Evolutionary conservation across 1,284 basidiomycete species (phyloP).

Genomic region (Ganoderma boninense): DNA sequence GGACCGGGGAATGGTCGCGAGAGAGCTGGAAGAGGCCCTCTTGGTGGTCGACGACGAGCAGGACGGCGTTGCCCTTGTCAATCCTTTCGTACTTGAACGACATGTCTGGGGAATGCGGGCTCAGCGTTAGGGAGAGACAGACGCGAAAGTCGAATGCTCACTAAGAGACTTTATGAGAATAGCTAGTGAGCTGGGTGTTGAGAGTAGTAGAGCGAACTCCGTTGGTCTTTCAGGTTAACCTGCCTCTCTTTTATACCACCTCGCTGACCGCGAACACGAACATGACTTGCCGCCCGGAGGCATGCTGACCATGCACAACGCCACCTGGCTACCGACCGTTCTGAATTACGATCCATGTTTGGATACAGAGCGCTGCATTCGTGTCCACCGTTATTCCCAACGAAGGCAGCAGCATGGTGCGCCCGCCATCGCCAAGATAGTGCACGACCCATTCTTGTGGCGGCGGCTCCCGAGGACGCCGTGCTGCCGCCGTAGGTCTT

Average conservation of each 20-base stretch:
- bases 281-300: neutral
- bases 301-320: neutral
- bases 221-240: neutral
- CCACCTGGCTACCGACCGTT: neutral
- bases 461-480: neutral
- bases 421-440: neutral
- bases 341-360: neutral
- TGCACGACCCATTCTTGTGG: neutral
- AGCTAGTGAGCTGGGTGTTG: neutral
- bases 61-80: slow-evolving; percentile 51
- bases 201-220: neutral
- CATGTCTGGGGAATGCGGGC: neutral
- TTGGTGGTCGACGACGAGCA: slow-evolving; percentile 58
- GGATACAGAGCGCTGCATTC: neutral
- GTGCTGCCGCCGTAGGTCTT: neutral
- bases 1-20: slow-evolving; percentile 47
- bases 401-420: neutral
- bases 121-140: neutral
- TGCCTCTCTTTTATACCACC: neutral
- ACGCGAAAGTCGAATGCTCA: neutral
- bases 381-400: neutral
- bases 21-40: slow-evolving; percentile 54
- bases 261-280: neutral
- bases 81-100: slow-evolving; percentile 48
- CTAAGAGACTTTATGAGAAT: neutral